Conservation (phyloP, 345 rosid genomes). For the Syzygium aromaticum region DNA sequence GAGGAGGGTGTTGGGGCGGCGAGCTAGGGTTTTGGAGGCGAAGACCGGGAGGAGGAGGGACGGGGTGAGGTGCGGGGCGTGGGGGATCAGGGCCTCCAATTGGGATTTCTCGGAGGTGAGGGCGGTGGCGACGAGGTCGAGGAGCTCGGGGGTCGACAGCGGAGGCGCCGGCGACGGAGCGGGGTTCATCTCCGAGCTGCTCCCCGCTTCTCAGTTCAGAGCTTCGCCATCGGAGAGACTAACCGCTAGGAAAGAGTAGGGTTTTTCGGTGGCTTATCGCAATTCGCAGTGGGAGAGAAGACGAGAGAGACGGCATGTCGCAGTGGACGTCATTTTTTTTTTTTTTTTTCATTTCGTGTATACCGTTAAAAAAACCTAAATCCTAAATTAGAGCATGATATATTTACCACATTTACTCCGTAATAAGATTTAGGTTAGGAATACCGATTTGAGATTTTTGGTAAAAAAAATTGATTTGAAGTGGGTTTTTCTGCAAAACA, state of each 20-base stretch:
- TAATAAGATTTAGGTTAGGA: not conserved
- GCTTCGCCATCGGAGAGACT: not conserved
- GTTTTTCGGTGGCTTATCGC: not conserved
- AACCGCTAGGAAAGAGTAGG: not conserved
- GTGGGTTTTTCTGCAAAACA: not conserved
- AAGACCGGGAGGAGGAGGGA: constrained; percentile 42
- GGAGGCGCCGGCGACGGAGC: not conserved
- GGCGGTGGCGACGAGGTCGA: constrained; percentile 24
- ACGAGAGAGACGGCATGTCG: not conserved
- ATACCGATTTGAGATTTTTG: not conserved
- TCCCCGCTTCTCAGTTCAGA: not conserved
- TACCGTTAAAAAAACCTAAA: too few species aligned
- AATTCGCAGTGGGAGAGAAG: not conserved
- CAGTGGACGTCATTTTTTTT: too few species aligned
- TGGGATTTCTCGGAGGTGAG: constrained; percentile 23
- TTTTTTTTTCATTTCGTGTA: too few species aligned
- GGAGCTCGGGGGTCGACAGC: not conserved
- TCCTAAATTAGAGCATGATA: not conserved
- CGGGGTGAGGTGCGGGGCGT: constrained; percentile 37
- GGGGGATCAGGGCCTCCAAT: constrained; percentile 37
- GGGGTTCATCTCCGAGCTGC: not conserved
- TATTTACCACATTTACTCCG: not conserved
- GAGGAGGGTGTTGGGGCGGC: constrained; percentile 39
- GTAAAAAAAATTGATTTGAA: too few species aligned
- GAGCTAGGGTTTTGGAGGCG: constrained; percentile 36